Evolutionary conservation across 2,329 filamentous ascomycete genomes (phyloP), one percentile per base, ranked within the genome.

Genomic region (Tolypocladium ovalisporum): DNA sequence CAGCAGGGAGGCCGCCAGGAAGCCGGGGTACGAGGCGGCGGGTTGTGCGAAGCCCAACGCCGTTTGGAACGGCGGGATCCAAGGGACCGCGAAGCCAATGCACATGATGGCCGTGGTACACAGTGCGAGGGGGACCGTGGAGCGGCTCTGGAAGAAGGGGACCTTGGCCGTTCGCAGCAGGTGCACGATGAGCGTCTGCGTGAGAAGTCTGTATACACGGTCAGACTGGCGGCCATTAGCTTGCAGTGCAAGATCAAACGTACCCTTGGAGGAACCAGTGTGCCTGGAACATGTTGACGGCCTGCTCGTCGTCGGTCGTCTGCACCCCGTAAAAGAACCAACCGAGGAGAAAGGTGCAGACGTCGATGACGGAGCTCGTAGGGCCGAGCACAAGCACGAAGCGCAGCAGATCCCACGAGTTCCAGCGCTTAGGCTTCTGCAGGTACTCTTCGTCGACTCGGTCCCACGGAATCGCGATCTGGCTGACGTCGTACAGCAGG

Each of bases 391-490:
- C 62, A 1, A 66, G 27, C 39, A 66, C 61, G 51, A 68, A 68
- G 12, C 66, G 65, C 27, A 68, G 55, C n/a, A 68, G 62, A 54
- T 68, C 66, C 58, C 60, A 4, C 2, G 66, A 62, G 34, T 64
- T 58, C 66, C 66, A 68, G 2, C 58, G 58, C 58, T 65, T 66
- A 13, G 66, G 66, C 15, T 53, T 62, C 39, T 58, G 55, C 42
- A 68, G 57, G 54, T 67, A 67, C 27, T 67, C 66, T 8, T 60
- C 52, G 44, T 68, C 66, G 27, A 67, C 62, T 9, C 59, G 58
- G 29, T 67, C 66, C 66, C 66, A 68, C 1, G 66, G 66, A 36
- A 67, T 65, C 39, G 65, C 66, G 37, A 68, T 66, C 54, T 68
- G 66, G 34, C 63, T 66, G 32, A 68, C 59, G 54, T 68, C 65